A percentile compares a stretch with the other conserved stretches of the same genome.
phyloP scores from a whole-genome alignment of 2,329 filamentous ascomycete species.

The Talaromyces funiculosus region DNA sequence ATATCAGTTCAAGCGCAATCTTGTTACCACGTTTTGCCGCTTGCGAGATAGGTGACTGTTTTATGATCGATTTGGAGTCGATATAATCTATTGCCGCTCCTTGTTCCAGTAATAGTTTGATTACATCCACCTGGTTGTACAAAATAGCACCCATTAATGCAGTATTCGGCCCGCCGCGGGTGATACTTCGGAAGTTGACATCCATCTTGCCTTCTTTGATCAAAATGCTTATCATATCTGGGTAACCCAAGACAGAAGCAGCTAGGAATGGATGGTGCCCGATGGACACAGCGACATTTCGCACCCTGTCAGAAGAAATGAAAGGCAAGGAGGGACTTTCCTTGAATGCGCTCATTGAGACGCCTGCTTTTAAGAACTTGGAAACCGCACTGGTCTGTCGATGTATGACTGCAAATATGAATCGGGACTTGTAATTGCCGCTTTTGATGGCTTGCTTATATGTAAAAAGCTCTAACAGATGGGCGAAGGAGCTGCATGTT shows the following conservation, averaged over 20 bases:
- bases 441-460: not conserved
- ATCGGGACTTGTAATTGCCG: not conserved
- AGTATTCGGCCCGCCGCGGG: not conserved
- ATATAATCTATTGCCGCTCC: not conserved
- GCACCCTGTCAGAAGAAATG: too few relatives aligned
- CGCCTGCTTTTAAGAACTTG: not conserved
- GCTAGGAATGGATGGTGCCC: not conserved
- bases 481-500: not conserved
- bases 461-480: not conserved
- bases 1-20: not conserved
- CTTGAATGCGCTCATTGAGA: not conserved
- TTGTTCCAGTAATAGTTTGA: not conserved
- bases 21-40: not conserved
- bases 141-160: not conserved
- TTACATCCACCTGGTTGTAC: not conserved
- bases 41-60: not conserved
- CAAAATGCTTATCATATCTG: not conserved
- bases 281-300: not conserved
- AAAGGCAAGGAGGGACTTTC: too few relatives aligned
- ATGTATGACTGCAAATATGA: not conserved
- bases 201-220: not conserved
- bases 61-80: not conserved
- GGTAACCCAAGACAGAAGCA: not conserved
- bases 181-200: not conserved
- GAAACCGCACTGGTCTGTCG: not conserved